Conservation (phyloP, 441 rosid species). For the Pelargonium cotyledonis region DNA sequence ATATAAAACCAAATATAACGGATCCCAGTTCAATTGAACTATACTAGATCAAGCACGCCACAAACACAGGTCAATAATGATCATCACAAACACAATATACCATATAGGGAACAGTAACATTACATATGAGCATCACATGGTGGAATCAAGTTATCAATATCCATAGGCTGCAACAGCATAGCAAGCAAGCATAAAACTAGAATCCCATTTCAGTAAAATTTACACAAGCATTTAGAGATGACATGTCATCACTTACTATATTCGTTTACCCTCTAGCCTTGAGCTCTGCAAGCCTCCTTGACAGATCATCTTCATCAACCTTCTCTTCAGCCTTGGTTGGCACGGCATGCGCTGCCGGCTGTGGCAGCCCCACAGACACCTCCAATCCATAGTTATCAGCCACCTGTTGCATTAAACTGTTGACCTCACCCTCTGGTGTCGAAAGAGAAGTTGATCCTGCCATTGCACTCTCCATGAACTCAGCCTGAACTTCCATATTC, state of each 20-base stretch:
- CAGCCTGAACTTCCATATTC: constrained; percentile 95
- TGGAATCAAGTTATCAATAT: constrained; percentile 11
- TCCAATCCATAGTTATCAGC: constrained; percentile 85
- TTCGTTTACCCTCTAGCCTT: constrained; percentile 62
- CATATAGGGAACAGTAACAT: too few relatives aligned
- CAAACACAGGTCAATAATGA: too few relatives aligned
- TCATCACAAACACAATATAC: too few relatives aligned
- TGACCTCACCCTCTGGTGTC: constrained; percentile 88
- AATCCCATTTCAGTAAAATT: constrained; percentile 25
- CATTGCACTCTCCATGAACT: constrained; percentile 95
- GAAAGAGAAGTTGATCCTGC: constrained; percentile 87
- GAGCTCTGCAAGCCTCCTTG: constrained; percentile 87
- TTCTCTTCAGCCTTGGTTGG: constrained; percentile 63
- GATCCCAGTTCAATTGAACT: too few relatives aligned
- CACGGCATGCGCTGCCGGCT: constrained; percentile 76
- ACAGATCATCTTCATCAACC: constrained; percentile 81
- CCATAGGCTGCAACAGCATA: constrained; percentile 11
- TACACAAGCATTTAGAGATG: constrained; percentile 22
- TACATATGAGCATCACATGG: too few relatives aligned
- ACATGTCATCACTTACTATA: constrained; percentile 3
- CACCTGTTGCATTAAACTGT: constrained; percentile 91
- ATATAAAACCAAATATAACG: too few relatives aligned
- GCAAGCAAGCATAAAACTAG: constrained; percentile 17
- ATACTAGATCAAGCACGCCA: too few relatives aligned
- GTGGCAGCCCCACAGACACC: constrained; percentile 88